These are phyloP conservation scores for Glycine tomentella DNA, from an alignment of 306 rosid species.

Conservation along the genomic window DNA sequence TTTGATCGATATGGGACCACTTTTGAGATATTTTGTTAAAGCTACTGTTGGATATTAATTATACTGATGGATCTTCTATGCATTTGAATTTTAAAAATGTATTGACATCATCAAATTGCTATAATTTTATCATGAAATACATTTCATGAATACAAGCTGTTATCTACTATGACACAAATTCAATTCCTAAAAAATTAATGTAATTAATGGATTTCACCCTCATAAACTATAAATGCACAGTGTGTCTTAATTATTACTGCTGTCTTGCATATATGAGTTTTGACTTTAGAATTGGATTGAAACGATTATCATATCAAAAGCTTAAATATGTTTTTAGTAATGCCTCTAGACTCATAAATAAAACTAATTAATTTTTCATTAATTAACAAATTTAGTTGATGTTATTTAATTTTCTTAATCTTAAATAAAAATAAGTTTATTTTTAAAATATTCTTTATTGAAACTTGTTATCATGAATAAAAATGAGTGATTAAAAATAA, in stretches of 20 bases:
- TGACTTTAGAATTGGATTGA: not conserved
- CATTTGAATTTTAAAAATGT: not conserved
- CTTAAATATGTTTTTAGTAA: too few species aligned
- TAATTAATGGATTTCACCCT: not conserved
- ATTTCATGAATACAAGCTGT: constrained; percentile 1
- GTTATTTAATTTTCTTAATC: too few species aligned
- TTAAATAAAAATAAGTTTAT: too few species aligned
- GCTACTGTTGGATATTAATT: not conserved
- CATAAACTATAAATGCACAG: not conserved
- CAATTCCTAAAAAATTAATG: not conserved
- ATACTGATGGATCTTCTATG: not conserved
- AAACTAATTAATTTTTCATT: too few species aligned
- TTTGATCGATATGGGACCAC: not conserved
- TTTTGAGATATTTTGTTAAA: not conserved
- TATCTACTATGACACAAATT: not conserved
- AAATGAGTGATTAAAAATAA: too few species aligned
- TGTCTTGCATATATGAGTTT: not conserved
- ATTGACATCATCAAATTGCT: not conserved
- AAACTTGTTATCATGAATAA: too few species aligned
- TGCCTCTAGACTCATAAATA: too few species aligned
- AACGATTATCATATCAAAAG: not conserved
- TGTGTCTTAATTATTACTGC: not conserved
- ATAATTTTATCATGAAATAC: not conserved
- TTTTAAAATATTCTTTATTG: too few species aligned
- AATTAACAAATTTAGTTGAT: too few species aligned